Evolutionary conservation across 2,329 filamentous ascomycete species (phyloP).

Genomic region (Talaromyces marneffei): DNA sequence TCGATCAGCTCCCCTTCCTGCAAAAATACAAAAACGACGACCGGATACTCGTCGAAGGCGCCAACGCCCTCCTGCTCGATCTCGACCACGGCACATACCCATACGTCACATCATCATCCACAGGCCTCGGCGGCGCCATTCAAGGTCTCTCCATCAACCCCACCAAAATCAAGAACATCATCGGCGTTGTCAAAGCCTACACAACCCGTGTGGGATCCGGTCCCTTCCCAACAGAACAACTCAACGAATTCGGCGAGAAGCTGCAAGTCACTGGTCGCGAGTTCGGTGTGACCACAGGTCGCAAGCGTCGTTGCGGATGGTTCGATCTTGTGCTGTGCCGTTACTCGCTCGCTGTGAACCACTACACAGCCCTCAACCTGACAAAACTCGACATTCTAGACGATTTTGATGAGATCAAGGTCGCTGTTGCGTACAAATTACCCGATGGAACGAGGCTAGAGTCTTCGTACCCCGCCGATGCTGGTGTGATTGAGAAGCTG

Average conservation of each 20-base stretch:
- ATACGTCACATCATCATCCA: slow-evolving; percentile 45
- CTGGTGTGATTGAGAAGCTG: slow-evolving; percentile 47
- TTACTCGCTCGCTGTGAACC: slow-evolving; percentile 53
- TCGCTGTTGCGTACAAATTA: slow-evolving; percentile 53
- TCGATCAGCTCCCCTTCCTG: slow-evolving; percentile 48
- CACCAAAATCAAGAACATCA: slow-evolving; percentile 51
- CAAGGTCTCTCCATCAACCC: slow-evolving; percentile 56
- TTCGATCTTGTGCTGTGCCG: slow-evolving; percentile 60
- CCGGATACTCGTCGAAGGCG: slow-evolving; percentile 55
- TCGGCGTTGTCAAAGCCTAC: slow-evolving; percentile 62
- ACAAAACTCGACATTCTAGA: slow-evolving; percentile 62
- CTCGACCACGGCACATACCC: slow-evolving; percentile 50
- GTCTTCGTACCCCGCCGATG: slow-evolving; percentile 54
- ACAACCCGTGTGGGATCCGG: slow-evolving; percentile 56
- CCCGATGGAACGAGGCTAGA: slow-evolving; percentile 45
- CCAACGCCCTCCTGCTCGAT: slow-evolving; percentile 60
- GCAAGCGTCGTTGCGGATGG: slow-evolving; percentile 59
- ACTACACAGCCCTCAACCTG: slow-evolving; percentile 54
- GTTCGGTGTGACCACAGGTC: slow-evolving; percentile 54
- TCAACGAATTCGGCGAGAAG: slow-evolving; percentile 52
- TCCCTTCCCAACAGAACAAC: slow-evolving; percentile 59
- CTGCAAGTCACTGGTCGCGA: slow-evolving; percentile 53
- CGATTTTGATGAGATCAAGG: slow-evolving; percentile 57
- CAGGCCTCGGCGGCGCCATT: slow-evolving; percentile 46
- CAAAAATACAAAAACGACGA: slow-evolving; percentile 50